These are phyloP conservation scores for Penicillium waksmanii DNA, from an alignment of 495 filamentous ascomycete species.

Conservation along the genomic window DNA sequence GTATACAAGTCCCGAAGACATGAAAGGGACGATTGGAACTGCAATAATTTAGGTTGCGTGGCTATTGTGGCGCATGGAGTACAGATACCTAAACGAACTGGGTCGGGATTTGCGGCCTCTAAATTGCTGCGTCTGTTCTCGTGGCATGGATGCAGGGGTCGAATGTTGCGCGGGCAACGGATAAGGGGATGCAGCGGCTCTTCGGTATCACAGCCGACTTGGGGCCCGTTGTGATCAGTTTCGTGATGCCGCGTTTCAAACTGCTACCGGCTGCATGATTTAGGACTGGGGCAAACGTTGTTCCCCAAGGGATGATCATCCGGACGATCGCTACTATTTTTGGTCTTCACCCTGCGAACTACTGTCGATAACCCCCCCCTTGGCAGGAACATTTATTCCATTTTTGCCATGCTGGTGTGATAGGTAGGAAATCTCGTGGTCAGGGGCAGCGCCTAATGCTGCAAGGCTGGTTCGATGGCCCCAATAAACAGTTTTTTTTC, in stretches of 20 bases:
- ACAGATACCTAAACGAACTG: background rate
- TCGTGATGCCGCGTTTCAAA: constrained; percentile 26
- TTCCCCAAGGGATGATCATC: constrained; percentile 19
- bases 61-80: constrained; percentile 6
- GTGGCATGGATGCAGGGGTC: constrained; percentile 3
- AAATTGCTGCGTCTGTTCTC: background rate
- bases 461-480: background rate
- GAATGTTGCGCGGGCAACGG: constrained; percentile 29
- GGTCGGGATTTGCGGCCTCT: background rate
- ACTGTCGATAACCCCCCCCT: constrained; percentile 18
- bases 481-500: background rate
- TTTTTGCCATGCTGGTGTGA: constrained; percentile 11
- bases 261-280: constrained; percentile 12
- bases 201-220: constrained; percentile 20
- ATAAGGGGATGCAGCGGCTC: constrained; percentile 12
- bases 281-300: constrained; percentile 14
- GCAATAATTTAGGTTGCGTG: constrained; percentile 3
- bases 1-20: background rate
- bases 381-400: constrained; percentile 7
- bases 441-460: background rate
- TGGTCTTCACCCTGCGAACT: constrained; percentile 8
- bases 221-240: constrained; percentile 5
- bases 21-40: background rate
- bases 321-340: constrained; percentile 22
- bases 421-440: constrained; percentile 12